phyloP scores from a whole-genome alignment of 169 alveolate species.

The Eimeria sp. region DNA sequence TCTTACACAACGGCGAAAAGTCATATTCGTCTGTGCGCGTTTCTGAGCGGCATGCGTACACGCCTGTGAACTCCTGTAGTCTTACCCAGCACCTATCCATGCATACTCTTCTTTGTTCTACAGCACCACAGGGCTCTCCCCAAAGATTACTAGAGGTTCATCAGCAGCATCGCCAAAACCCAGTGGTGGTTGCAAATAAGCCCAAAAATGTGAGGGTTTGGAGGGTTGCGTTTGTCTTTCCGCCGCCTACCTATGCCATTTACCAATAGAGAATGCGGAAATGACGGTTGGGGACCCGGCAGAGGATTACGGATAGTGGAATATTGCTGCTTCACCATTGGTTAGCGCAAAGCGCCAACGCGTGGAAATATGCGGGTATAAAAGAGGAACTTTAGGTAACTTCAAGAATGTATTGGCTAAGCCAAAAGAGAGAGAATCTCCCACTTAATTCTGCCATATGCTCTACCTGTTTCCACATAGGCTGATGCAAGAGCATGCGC shows the following conservation, averaged over 20 bases:
- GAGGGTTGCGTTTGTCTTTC: background rate
- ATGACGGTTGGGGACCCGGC: background rate
- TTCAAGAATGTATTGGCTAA: background rate
- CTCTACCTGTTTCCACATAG: background rate
- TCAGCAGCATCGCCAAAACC: background rate
- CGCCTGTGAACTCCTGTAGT: background rate
- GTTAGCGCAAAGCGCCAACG: conserved; percentile 63
- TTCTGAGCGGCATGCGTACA: background rate
- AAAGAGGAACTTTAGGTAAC: background rate
- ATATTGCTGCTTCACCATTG: conserved; percentile 48
- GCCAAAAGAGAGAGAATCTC: background rate
- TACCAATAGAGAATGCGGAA: background rate
- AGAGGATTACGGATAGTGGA: background rate
- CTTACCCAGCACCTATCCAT: background rate
- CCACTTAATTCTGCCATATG: background rate
- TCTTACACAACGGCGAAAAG: background rate
- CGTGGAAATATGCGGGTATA: background rate
- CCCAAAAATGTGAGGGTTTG: background rate
- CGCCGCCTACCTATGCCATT: background rate
- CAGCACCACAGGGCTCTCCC: background rate
- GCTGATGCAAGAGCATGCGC: conserved; percentile 36
- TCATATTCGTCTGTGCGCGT: background rate
- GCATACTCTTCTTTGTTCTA: background rate
- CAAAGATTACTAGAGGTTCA: background rate
- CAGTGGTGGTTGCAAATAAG: background rate